Evolutionary conservation across 2,329 filamentous ascomycete species (phyloP).

Genomic region (Verticillium isaacii): DNA sequence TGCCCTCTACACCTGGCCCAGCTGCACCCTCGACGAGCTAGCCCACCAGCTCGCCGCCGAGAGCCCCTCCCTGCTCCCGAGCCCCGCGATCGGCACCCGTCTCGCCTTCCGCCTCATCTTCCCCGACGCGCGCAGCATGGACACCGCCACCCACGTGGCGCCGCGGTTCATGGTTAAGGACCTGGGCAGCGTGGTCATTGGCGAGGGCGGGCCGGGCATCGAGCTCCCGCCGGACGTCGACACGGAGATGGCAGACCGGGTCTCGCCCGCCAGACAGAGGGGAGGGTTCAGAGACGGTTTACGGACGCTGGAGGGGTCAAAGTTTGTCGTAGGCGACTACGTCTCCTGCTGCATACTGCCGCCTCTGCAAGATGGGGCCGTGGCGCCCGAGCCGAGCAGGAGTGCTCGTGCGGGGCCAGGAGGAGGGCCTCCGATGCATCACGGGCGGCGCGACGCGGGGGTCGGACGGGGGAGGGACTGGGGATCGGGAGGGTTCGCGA

Average conservation of each 20-base stretch:
- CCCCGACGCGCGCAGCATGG: conserved; percentile 56
- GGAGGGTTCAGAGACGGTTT: conserved; percentile 41
- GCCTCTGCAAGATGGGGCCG: conserved; percentile 67
- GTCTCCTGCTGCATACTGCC: conserved; percentile 78
- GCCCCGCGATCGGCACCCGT: conserved; percentile 73
- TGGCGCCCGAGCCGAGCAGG: conserved; percentile 55
- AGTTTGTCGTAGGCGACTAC: conserved; percentile 87
- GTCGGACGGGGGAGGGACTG: conserved; percentile 28
- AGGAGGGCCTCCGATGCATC: not conserved
- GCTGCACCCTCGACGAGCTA: conserved; percentile 76
- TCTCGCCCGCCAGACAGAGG: conserved; percentile 13
- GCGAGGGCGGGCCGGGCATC: conserved; percentile 38
- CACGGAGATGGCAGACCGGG: conserved; percentile 24
- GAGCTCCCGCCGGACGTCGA: conserved; percentile 25
- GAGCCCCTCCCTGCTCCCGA: conserved; percentile 60
- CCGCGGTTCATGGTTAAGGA: conserved; percentile 72
- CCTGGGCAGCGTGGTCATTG: conserved; percentile 76
- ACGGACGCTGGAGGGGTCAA: conserved; percentile 66
- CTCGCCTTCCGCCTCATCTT: conserved; percentile 86
- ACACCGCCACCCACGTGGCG: conserved; percentile 22
- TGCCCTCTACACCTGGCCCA: conserved; percentile 81
- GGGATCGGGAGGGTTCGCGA: conserved; percentile 31
- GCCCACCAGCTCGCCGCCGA: conserved; percentile 67
- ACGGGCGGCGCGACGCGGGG: conserved; percentile 11
- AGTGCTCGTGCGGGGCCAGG: not conserved